Evolutionary conservation across 257 asterid genomes (phyloP).

Genomic region (Solanum dulcamara): DNA sequence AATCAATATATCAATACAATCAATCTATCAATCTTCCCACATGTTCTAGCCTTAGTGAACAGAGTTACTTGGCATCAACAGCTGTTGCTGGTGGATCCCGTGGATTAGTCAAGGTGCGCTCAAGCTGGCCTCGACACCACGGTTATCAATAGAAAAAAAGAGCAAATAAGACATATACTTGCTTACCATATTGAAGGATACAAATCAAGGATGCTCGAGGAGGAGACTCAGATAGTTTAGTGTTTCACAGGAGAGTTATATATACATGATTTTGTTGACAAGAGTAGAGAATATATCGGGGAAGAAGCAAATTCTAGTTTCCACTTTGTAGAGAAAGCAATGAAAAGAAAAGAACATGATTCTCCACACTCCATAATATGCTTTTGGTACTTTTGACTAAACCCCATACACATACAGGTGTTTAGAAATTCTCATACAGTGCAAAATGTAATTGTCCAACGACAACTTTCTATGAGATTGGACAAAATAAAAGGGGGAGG

Average conservation of each 20-base stretch:
- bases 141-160: background rate
- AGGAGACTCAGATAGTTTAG: background rate
- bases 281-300: background rate
- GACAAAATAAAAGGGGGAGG: background rate
- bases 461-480: background rate
- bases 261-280: background rate
- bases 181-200: background rate
- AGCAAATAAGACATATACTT: background rate
- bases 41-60: background rate
- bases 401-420: background rate
- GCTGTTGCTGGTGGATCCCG: background rate
- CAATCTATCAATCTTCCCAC: background rate
- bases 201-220: background rate
- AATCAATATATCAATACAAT: background rate
- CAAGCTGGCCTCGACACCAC: background rate
- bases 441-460: background rate
- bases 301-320: slow-evolving; percentile 22
- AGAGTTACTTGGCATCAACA: background rate
- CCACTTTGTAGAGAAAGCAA: slow-evolving; percentile 37
- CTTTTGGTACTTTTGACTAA: background rate
- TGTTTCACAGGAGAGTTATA: background rate
- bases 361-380: slow-evolving; percentile 10
- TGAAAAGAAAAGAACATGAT: slow-evolving; percentile 43
- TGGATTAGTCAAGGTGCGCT: background rate
- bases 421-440: background rate